phyloP scores from a whole-genome alignment of 352 stramenopile species.

The Pythium aphanidermatum region DNA sequence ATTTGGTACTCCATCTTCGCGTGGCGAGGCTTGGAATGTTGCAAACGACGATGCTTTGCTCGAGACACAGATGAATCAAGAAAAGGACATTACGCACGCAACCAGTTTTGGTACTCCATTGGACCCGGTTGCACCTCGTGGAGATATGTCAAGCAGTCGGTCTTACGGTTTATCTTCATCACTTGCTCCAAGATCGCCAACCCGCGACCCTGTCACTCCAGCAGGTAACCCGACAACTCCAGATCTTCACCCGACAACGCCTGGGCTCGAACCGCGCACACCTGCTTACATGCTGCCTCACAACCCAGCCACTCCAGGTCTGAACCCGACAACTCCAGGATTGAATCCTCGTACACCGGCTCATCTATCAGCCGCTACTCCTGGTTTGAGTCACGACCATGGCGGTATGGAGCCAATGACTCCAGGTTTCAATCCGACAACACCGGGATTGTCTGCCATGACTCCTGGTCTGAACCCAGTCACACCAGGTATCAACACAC shows the following conservation, averaged over 20 bases:
- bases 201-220: constrained; percentile 60
- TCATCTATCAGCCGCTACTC: constrained; percentile 63
- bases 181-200: constrained; percentile 61
- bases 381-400: constrained; percentile 58
- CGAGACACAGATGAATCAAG: constrained; percentile 85
- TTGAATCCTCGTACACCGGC: constrained; percentile 70
- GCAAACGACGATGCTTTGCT: constrained; percentile 82
- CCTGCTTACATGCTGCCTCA: constrained; percentile 72
- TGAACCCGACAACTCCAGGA: constrained; percentile 77
- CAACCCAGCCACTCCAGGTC: constrained; percentile 70
- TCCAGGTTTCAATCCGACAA: constrained; percentile 83
- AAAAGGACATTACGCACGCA: constrained; percentile 86
- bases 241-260: constrained; percentile 77
- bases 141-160: constrained; percentile 43
- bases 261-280: constrained; percentile 68
- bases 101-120: constrained; percentile 81
- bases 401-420: constrained; percentile 85
- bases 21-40: constrained; percentile 79
- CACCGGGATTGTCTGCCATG: constrained; percentile 70
- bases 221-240: constrained; percentile 69
- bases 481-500: constrained; percentile 75
- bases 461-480: constrained; percentile 76
- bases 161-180: constrained; percentile 46
- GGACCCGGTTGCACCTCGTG: constrained; percentile 66
- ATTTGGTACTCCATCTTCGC: constrained; percentile 68